A percentile compares a stretch with the other conserved stretches of the same genome.
phyloP scores from a whole-genome alignment of 2,329 filamentous ascomycete genomes.

The Chaetothyriales sp. region DNA sequence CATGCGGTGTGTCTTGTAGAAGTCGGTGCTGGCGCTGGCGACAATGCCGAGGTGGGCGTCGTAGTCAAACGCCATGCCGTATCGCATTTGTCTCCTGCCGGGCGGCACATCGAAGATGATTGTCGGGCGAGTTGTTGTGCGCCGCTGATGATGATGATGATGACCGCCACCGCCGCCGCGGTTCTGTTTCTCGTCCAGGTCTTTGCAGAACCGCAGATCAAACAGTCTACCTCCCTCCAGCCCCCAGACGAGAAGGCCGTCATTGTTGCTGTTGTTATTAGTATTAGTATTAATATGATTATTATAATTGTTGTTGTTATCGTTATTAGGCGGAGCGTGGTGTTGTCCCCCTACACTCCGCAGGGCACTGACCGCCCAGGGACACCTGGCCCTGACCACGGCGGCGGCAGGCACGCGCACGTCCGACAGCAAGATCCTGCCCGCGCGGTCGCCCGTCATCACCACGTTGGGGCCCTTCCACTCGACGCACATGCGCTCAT shows the following conservation, averaged over 20 bases:
- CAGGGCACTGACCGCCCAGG: neutral
- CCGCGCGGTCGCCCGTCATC: constrained; percentile 12
- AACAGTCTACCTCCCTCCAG: neutral
- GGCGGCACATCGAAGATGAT: constrained; percentile 6
- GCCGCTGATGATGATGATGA: neutral
- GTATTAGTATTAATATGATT: no score
- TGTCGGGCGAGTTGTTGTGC: neutral
- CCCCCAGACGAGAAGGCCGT: neutral
- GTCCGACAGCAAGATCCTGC: constrained; percentile 9
- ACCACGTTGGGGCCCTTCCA: constrained; percentile 12
- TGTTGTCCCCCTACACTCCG: neutral
- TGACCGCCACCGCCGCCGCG: neutral
- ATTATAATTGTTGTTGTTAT: no score
- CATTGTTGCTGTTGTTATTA: neutral
- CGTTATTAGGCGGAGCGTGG: no score
- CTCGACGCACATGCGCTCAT: constrained; percentile 2
- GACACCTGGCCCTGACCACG: neutral
- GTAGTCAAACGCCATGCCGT: constrained; percentile 10
- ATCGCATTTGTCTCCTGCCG: constrained; percentile 3
- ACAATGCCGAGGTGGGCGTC: constrained; percentile 12
- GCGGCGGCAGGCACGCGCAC: constrained; percentile 1
- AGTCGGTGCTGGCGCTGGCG: constrained; percentile 6
- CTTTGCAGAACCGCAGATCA: neutral
- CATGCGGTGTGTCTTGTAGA: constrained; percentile 5
- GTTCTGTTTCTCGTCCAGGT: neutral